Conservation (phyloP, 805 yeast genomes). For the Lipomyces spencermartinsiae region DNA sequence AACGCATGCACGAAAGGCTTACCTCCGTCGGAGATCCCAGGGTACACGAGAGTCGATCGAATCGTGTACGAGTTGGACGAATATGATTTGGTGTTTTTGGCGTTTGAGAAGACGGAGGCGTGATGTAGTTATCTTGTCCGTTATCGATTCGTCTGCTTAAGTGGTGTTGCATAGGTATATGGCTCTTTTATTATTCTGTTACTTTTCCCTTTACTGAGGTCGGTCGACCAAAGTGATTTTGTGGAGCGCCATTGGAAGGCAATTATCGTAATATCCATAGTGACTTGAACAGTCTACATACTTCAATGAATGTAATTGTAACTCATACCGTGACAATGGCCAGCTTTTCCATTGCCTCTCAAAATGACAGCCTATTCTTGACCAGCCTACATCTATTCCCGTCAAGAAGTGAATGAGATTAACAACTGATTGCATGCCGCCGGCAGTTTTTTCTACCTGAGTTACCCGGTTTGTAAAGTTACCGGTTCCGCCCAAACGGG, state of each 20-base stretch:
- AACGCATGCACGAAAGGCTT: conserved; percentile 26
- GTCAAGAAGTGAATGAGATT: too few species aligned
- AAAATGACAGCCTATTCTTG: too few species aligned
- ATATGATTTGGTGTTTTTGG: conserved; percentile 73
- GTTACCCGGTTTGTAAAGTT: neutral
- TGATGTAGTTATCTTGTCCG: neutral
- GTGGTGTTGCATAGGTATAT: neutral
- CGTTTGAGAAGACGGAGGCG: conserved; percentile 53
- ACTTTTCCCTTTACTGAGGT: neutral
- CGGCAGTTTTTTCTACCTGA: too few species aligned
- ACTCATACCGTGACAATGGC: neutral
- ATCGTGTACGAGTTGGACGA: conserved; percentile 76
- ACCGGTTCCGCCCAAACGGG: neutral
- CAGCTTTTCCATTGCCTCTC: too few species aligned
- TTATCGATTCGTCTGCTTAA: neutral
- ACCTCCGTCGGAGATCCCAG: conserved; percentile 46
- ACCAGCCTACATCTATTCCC: neutral
- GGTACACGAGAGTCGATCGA: conserved; percentile 69
- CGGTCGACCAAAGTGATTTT: neutral
- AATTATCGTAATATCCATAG: neutral
- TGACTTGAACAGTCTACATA: neutral
- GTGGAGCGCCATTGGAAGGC: neutral
- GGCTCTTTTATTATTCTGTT: neutral
- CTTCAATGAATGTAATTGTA: too few species aligned
- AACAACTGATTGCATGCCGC: too few species aligned